Evolutionary conservation across 306 rosid species (phyloP), one percentile per base, ranked within the genome.

Genomic region (Gastrolobium bilobum): DNA sequence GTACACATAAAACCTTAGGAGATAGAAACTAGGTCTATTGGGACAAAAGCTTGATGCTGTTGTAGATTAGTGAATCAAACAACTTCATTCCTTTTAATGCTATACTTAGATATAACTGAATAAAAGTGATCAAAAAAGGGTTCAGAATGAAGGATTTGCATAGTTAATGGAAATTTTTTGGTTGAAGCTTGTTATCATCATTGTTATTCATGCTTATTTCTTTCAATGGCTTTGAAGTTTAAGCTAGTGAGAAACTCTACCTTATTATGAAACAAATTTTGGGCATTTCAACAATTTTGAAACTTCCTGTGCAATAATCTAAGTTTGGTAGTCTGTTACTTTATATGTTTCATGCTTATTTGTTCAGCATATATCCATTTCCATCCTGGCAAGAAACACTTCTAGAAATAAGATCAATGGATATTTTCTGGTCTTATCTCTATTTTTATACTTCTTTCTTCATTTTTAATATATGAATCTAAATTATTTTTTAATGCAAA

Each of bases 391-490:
- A 3, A 46, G 33, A 54, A 61, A 62, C 64, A 6, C 62, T 61
- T 39, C 8, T 31, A 37, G 35, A 69, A 46, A 68, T 71, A 38
- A 34, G 8, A 66, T 71, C 30, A 39, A 39, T 63, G 62, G 5
- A 48, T 68, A 15, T 30, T 43, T 68, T 78, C 79, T 29, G 3
- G 47, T 63, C 40, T 57, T 34, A 10, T 54, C 59, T 58, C 6
- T 39, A 11, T 11, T 31, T 9, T 62, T 40, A 10, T 52, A 57
- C 56, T 50, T 34, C 44, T 38, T 40, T 54, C 56, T n/a, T 66
- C 59, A 33, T 44, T 82, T 86, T 59, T 52, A 68, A 79, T 81
- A 29, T 58, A 57, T 61, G 73, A 73, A 46, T 14, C 51, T 53
- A 35, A 54, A 69, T 60, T 37, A 50, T 2, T 26, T 11, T 61